Conservation (phyloP, 768 basidiomycete genomes). For the Russula emetica region DNA sequence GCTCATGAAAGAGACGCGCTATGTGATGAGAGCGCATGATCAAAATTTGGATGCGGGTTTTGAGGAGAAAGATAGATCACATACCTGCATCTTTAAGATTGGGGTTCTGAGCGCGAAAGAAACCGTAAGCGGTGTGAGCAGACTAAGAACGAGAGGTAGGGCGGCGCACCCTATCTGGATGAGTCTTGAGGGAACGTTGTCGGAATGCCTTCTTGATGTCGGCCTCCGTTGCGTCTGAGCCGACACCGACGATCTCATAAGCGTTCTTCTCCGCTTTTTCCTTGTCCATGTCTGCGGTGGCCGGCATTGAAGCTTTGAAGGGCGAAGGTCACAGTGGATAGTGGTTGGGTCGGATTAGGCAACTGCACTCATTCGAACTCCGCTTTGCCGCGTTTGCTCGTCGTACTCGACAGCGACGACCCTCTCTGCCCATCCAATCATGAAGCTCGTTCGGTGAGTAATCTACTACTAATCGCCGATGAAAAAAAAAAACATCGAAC, state of each 20-base stretch:
- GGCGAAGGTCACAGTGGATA: background rate
- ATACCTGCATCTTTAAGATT: conserved; percentile 75
- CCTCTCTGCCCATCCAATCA: conserved; percentile 2
- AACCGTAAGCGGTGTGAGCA: conserved; percentile 14
- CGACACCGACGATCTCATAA: conserved; percentile 65
- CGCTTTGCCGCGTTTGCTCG: conserved; percentile 12
- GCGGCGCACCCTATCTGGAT: conserved; percentile 67
- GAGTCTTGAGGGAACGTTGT: conserved; percentile 75
- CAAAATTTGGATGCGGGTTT: background rate
- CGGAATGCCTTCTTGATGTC: conserved; percentile 80
- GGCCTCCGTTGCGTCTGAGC: conserved; percentile 62
- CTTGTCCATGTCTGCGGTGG: conserved; percentile 8
- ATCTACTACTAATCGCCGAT: background rate
- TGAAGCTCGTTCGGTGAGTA: conserved; percentile 25
- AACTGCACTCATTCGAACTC: conserved; percentile 10
- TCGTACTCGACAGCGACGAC: conserved; percentile 19
- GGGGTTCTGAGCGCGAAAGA: conserved; percentile 50
- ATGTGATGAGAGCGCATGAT: conserved; percentile 37
- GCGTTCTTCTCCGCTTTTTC: conserved; percentile 55
- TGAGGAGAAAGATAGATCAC: conserved; percentile 18
- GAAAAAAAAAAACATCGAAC: background rate
- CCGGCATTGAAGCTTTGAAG: background rate
- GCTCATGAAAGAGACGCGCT: conserved; percentile 71
- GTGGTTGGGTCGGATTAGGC: background rate
- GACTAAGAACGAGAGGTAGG: background rate